These are phyloP conservation scores for Fusarium acutatum DNA, from an alignment of 2,329 filamentous ascomycete species.

Conservation along the genomic window DNA sequence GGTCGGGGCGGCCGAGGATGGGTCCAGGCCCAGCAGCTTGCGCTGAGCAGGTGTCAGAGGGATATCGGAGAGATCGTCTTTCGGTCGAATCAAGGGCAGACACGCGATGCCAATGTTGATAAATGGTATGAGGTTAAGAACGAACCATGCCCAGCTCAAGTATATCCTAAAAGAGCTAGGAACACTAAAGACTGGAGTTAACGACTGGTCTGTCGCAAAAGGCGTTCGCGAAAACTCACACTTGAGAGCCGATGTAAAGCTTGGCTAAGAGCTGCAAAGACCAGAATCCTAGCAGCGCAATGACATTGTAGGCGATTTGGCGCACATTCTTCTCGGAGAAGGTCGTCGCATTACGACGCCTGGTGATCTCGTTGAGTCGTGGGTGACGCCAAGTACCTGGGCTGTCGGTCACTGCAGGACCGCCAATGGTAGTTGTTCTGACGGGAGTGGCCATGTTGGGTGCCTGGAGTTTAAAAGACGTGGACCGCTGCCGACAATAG, in stretches of 20 bases:
- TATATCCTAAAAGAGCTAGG: constrained; percentile 47
- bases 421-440: constrained; percentile 53
- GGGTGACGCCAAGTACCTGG: constrained; percentile 93
- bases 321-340: constrained; percentile 82
- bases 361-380: constrained; percentile 84
- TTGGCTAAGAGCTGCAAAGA: constrained; percentile 47
- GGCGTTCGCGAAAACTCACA: constrained; percentile 47
- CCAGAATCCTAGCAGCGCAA: constrained; percentile 54
- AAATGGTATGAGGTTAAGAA: constrained; percentile 65
- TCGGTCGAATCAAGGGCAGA: constrained; percentile 74
- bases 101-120: constrained; percentile 77
- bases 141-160: constrained; percentile 55
- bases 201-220: background rate
- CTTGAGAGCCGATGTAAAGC: constrained; percentile 48
- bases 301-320: constrained; percentile 73
- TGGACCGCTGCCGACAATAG: background rate
- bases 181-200: constrained; percentile 43
- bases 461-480: background rate
- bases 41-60: constrained; percentile 82
- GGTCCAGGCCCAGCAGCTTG: constrained; percentile 80
- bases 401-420: constrained; percentile 56
- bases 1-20: constrained; percentile 68
- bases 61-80: constrained; percentile 87
- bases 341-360: constrained; percentile 77
- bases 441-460: constrained; percentile 44